Percentiles rank a stretch among this genome's conserved stretches.
phyloP scores from a whole-genome alignment of 148 eudicot genomes.

The Salicornia ramosissima region DNA sequence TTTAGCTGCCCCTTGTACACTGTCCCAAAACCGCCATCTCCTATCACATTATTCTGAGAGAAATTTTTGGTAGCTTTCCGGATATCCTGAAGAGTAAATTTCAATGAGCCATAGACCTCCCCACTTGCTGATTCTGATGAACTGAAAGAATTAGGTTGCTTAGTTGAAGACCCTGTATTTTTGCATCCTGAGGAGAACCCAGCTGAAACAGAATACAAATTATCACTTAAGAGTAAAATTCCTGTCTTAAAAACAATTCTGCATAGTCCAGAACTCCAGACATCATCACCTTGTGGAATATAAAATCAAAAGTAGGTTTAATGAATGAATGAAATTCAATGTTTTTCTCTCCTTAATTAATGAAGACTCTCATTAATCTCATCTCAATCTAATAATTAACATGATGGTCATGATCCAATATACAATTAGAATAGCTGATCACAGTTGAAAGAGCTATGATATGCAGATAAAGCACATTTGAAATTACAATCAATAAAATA shows the following conservation, averaged over 20 bases:
- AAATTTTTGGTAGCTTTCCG: slow-evolving; percentile 54
- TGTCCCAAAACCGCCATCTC: slow-evolving; percentile 67
- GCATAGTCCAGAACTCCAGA: not conserved
- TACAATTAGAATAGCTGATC: not conserved
- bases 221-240: not conserved
- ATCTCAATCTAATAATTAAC: no score
- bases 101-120: slow-evolving; percentile 27
- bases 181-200: slow-evolving; percentile 44
- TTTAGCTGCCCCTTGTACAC: slow-evolving; percentile 60
- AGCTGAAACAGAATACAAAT: slow-evolving; percentile 19
- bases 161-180: slow-evolving; percentile 23
- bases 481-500: not conserved
- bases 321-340: not conserved
- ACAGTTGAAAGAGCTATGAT: not conserved
- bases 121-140: slow-evolving; percentile 27
- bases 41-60: slow-evolving; percentile 42
- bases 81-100: slow-evolving; percentile 50
- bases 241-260: not conserved
- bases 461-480: not conserved
- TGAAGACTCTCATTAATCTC: not conserved
- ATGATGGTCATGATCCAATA: not conserved
- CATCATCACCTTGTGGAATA: not conserved
- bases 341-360: not conserved
- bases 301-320: not conserved
- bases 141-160: slow-evolving; percentile 27